Conservation (phyloP, 2,329 filamentous ascomycete genomes). For the Pseudomassariella vexata region DNA sequence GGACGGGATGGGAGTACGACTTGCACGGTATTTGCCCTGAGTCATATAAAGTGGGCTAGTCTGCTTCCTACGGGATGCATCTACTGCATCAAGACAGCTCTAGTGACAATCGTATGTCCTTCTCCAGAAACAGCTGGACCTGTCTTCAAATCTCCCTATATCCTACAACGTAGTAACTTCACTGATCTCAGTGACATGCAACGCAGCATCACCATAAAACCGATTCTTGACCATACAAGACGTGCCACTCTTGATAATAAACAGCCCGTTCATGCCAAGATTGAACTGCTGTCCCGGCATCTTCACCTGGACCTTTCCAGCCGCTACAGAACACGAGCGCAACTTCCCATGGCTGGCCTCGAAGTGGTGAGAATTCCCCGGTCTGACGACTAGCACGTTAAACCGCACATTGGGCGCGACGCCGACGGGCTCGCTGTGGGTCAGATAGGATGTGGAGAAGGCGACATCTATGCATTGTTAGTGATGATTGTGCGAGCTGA, state of each 20-base stretch:
- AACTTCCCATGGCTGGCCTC: constrained; percentile 20
- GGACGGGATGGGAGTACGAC: no score
- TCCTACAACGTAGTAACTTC: no score
- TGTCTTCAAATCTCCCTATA: no score
- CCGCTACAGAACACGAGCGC: constrained; percentile 32
- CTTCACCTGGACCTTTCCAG: constrained; percentile 34
- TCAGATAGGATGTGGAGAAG: constrained; percentile 36
- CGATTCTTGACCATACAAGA: constrained; percentile 34
- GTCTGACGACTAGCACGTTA: constrained; percentile 33
- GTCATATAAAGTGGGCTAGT: no score
- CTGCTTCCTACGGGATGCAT: no score
- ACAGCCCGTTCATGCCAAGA: constrained; percentile 38
- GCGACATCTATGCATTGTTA: constrained; percentile 29
- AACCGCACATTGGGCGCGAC: constrained; percentile 32
- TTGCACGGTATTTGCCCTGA: no score
- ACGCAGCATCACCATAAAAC: constrained; percentile 35
- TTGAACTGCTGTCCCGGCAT: constrained; percentile 28
- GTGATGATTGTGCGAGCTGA: not conserved
- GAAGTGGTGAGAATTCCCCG: constrained; percentile 29
- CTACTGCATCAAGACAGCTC: no score
- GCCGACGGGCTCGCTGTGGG: constrained; percentile 26
- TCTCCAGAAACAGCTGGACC: no score
- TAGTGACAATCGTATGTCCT: no score
- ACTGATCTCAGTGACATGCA: constrained; percentile 37
- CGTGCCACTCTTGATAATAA: constrained; percentile 33